phyloP scores from a whole-genome alignment of 2,329 filamentous ascomycete genomes.

The Pseudocercospora macadamiae region DNA sequence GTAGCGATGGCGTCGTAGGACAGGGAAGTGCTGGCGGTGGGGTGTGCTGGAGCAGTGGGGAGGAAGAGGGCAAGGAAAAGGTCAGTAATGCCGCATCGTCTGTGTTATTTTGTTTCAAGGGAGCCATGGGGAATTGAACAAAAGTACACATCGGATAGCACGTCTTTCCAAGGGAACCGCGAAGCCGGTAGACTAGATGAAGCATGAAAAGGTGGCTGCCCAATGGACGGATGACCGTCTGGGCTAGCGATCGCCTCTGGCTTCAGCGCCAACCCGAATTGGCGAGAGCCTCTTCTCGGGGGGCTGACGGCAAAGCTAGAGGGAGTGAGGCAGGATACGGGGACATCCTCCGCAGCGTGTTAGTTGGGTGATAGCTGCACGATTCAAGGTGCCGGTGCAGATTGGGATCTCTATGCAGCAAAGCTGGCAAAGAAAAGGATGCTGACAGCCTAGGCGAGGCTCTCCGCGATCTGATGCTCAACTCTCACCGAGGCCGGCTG shows the following conservation, averaged over 20 bases:
- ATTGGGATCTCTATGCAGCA: no score
- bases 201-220: neutral
- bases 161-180: conserved; percentile 3
- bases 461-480: no score
- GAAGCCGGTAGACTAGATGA: conserved; percentile 4
- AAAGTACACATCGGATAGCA: neutral
- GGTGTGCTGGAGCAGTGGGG: no score
- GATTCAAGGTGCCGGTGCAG: conserved; percentile 4
- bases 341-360: neutral
- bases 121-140: conserved; percentile 13
- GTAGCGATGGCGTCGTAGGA: conserved; percentile 10
- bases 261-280: conserved; percentile 1
- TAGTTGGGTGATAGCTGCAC: conserved; percentile 6
- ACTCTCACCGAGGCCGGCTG: no score
- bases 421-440: conserved; percentile 1
- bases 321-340: neutral
- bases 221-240: conserved; percentile 1
- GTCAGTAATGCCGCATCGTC: conserved; percentile 3
- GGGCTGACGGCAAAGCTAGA: conserved; percentile 2
- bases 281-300: neutral
- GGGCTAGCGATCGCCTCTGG: conserved; percentile 2
- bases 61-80: neutral
- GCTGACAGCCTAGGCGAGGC: neutral
- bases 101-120: conserved; percentile 7
- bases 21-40: neutral